Conservation (phyloP, 352 stramenopile species). For the Phytophthora podocarpi region DNA sequence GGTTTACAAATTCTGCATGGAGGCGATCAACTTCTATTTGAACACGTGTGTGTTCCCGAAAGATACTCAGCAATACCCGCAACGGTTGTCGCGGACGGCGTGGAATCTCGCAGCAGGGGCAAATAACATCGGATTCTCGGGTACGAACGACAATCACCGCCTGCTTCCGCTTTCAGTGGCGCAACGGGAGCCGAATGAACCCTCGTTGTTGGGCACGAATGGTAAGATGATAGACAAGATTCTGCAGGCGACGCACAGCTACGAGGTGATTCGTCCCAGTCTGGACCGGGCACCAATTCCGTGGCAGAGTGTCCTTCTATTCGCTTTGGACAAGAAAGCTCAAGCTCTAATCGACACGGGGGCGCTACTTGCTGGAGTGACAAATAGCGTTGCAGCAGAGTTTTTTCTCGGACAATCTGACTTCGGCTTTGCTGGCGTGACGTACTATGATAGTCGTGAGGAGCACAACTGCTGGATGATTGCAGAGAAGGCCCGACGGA, state of each 20-base stretch:
- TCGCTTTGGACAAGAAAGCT: slow-evolving; percentile 42
- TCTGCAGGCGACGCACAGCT: slow-evolving; percentile 40
- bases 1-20: slow-evolving; percentile 66
- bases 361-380: slow-evolving; percentile 74
- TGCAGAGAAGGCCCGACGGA: slow-evolving; percentile 54
- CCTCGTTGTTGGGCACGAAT: slow-evolving; percentile 72
- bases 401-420: slow-evolving; percentile 42
- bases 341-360: slow-evolving; percentile 88
- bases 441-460: slow-evolving; percentile 77
- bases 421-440: slow-evolving; percentile 62
- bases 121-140: slow-evolving; percentile 82
- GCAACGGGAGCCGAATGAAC: slow-evolving; percentile 62
- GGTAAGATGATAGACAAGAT: slow-evolving; percentile 89
- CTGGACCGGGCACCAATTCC: slow-evolving; percentile 5
- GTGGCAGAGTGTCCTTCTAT: slow-evolving; percentile 55
- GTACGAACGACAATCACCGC: slow-evolving; percentile 90
- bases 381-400: slow-evolving; percentile 52
- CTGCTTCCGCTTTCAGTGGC: slow-evolving; percentile 74
- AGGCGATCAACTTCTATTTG: slow-evolving; percentile 88
- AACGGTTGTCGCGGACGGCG: slow-evolving; percentile 67
- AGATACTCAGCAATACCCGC: slow-evolving; percentile 84
- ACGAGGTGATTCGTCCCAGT: slow-evolving; percentile 31
- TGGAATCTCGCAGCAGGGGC: slow-evolving; percentile 83
- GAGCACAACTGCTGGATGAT: slow-evolving; percentile 79
- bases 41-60: slow-evolving; percentile 81